Base-by-base conservation (phyloP, 257 asterid species). In the Ilex asprella region DNA sequence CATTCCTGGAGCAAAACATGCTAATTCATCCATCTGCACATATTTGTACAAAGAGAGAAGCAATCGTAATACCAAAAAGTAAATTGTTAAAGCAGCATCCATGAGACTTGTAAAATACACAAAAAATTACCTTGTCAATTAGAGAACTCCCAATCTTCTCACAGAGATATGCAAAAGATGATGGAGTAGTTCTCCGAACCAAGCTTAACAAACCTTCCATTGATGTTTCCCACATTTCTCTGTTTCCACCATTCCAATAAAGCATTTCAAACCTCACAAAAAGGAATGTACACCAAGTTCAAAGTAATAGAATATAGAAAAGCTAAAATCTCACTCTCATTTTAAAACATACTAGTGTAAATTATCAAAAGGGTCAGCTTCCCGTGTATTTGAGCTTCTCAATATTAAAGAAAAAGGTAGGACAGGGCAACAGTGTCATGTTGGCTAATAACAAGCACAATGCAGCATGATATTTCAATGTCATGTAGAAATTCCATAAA, bases 1-100 rank as follows among this genome's bases (percentile, higher is more conserved):
- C 99, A 94, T 94, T 62, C 99, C 99, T 55, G 99, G 99, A 65
- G 99, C 97, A 77, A 94, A 94, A 76, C 99, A 94, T 47, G 99
- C 99, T 62, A 94, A 88, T 79, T 94, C 97, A 80, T 90, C 99
- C 97, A 90, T 94, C 97, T 94, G 92, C 72, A 76, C 31, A 61
- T 47, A 70, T 72, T 75, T 65, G 59, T 56, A 73, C 68, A 72
- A 29, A 70, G 41, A 61, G 63, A 55, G 43, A 62, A 31, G 30
- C 27, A n/a, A 4, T n/a, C 30, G 4, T 47, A 51, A 70, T 39
- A 65, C 4, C 27, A 56, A 10, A 13, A 41, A 44, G 50, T 62
- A 30, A 55, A 52, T 54, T 51, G 21, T 41, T 49, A 47, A 60
- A 13, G 15, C 30, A 32, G 58, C 49, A 21, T 55, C 30, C 47